A percentile compares a stretch with the other conserved stretches of the same genome.
phyloP scores from a whole-genome alignment of 2,329 filamentous ascomycete species.

The Xylariaceae sp. region DNA sequence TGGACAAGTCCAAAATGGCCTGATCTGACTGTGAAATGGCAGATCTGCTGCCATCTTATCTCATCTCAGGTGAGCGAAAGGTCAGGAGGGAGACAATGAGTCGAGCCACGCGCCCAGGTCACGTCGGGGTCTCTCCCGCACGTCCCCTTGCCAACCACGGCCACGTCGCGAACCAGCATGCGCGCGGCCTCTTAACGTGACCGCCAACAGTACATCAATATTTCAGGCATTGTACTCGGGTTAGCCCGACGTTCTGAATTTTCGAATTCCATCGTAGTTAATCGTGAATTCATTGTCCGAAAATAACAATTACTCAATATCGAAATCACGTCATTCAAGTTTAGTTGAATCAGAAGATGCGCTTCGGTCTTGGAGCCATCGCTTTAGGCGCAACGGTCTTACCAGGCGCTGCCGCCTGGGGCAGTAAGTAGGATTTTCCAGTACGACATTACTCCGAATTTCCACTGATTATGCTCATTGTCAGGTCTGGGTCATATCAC shows the following conservation, averaged over 20 bases:
- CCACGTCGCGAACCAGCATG: conserved; percentile 4
- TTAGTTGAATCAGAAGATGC: conserved; percentile 26
- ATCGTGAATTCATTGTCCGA: not conserved
- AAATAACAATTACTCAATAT: not conserved
- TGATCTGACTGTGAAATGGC: too few species aligned
- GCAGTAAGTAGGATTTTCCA: conserved; percentile 33
- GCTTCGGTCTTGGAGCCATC: conserved; percentile 21
- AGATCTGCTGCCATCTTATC: too few species aligned
- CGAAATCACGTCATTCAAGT: not conserved
- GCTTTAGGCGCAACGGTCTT: conserved; percentile 29
- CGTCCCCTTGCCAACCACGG: conserved; percentile 21
- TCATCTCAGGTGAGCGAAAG: not conserved
- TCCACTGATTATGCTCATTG: conserved; percentile 9
- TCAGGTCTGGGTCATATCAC: conserved; percentile 62
- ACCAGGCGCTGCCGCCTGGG: conserved; percentile 37
- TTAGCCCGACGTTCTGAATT: not conserved
- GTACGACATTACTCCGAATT: not conserved
- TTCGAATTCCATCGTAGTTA: conserved; percentile 1
- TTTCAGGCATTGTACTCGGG: not conserved
- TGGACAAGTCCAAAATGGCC: too few species aligned
- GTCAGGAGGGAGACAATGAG: not conserved
- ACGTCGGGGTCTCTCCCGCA: too few species aligned
- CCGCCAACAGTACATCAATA: not conserved
- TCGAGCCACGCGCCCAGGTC: conserved; percentile 12
- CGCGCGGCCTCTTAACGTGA: conserved; percentile 11